Evolutionary conservation across 805 yeast species (phyloP).

Genomic region (Diddensiella santjacobensis): DNA sequence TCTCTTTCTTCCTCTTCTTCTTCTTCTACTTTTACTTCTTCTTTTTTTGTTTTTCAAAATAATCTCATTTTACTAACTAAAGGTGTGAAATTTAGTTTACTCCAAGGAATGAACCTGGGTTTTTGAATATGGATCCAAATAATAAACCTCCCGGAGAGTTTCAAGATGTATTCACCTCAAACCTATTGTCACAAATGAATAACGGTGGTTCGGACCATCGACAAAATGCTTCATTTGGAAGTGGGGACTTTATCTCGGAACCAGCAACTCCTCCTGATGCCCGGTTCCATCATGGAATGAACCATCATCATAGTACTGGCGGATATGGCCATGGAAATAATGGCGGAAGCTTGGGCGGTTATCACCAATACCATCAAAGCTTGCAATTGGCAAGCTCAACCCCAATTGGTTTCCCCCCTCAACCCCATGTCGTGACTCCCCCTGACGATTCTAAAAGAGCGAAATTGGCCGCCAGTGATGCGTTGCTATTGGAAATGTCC

Average conservation of each 20-base stretch:
- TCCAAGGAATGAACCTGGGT: conserved; percentile 1
- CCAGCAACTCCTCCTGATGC: conserved; percentile 17
- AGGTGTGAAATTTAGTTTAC: background rate
- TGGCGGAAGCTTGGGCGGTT: background rate
- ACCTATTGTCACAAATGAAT: background rate
- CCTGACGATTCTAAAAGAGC: conserved; percentile 13
- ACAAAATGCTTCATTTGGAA: conserved; percentile 14
- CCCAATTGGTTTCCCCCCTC: conserved; percentile 9
- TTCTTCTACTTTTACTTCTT: background rate
- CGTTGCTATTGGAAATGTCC: conserved; percentile 9
- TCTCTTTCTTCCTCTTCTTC: background rate
- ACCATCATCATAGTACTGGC: no score
- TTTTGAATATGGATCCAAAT: conserved; percentile 2
- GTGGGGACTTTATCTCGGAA: conserved; percentile 13
- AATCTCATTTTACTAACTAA: no score
- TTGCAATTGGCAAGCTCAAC: conserved; percentile 3
- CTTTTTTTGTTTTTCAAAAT: no score
- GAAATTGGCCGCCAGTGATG: background rate
- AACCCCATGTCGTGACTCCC: conserved; percentile 14
- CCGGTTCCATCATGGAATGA: conserved; percentile 1
- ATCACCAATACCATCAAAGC: background rate
- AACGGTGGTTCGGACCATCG: conserved; percentile 7
- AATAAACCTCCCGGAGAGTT: background rate
- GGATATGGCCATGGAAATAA: background rate
- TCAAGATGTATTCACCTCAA: background rate